These are phyloP conservation scores for Backusella morwellensis DNA, from an alignment of 192 early-diverging fungal species.

Conservation along the genomic window DNA sequence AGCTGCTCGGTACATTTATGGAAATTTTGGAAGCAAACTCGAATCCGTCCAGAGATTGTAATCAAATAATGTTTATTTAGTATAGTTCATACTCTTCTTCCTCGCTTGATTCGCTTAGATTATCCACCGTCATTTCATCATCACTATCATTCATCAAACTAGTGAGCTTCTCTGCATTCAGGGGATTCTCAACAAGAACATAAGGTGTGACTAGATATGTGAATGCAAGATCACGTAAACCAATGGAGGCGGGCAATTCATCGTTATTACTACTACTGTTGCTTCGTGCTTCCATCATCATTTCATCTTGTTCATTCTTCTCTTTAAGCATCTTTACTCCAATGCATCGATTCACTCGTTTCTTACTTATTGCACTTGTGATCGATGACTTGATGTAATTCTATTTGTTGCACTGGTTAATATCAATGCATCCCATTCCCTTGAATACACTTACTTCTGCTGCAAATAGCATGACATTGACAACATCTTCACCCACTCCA, in stretches of 20 bases:
- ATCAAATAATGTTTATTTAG: too few species aligned
- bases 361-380: constrained; percentile 65
- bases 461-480: constrained; percentile 64
- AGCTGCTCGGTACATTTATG: too few species aligned
- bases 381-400: constrained; percentile 67
- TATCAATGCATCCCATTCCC: too few species aligned
- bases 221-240: constrained; percentile 60
- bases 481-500: constrained; percentile 58
- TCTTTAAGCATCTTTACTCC: constrained; percentile 29
- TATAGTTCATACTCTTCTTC: constrained; percentile 11
- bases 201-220: constrained; percentile 63
- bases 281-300: constrained; percentile 21
- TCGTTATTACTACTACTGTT: neutral
- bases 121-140: constrained; percentile 35
- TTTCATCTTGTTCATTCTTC: neutral
- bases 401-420: constrained; percentile 11
- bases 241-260: constrained; percentile 37
- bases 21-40: too few species aligned
- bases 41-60: too few species aligned
- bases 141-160: constrained; percentile 46
- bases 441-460: constrained; percentile 47
- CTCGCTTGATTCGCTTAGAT: constrained; percentile 4
- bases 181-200: constrained; percentile 60
- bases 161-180: constrained; percentile 55
- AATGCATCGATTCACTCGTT: constrained; percentile 59